Conservation (phyloP, 352 stramenopile genomes). For the Elongisporangium undulatum region DNA sequence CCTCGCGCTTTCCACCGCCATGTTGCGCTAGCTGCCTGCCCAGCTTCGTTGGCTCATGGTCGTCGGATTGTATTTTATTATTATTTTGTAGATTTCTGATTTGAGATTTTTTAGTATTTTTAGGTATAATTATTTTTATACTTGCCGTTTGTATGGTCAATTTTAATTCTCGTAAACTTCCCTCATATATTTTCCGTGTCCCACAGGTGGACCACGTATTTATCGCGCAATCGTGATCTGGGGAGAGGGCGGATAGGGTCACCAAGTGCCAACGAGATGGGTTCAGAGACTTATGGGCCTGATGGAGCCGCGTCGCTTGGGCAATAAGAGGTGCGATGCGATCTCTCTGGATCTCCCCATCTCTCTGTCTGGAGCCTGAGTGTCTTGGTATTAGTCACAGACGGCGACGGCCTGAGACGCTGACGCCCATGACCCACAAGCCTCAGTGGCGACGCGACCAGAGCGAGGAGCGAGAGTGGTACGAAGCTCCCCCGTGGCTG, state of each 20-base stretch:
- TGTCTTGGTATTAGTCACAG: background rate
- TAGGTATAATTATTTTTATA: slow-evolving; percentile 4
- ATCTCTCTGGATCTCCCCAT: background rate
- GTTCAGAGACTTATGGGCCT: background rate
- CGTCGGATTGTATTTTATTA: slow-evolving; percentile 9
- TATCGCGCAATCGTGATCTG: background rate
- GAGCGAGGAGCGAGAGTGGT: background rate
- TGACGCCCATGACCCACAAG: background rate
- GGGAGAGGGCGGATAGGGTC: background rate
- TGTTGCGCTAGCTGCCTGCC: slow-evolving; percentile 41
- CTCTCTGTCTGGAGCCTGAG: background rate
- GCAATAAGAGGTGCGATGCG: background rate
- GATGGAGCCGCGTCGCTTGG: background rate
- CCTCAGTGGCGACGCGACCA: background rate
- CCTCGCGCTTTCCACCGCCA: slow-evolving; percentile 63
- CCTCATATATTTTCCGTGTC: background rate
- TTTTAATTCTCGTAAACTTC: background rate
- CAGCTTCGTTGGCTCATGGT: background rate
- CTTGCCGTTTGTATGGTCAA: background rate
- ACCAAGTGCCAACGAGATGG: background rate
- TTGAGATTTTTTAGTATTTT: background rate
- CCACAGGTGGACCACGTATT: background rate
- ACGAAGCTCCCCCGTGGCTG: background rate
- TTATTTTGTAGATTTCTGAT: slow-evolving; percentile 5
- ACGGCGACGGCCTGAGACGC: background rate